Evolutionary conservation across 2,329 filamentous ascomycete species (phyloP).

Genomic region (Pseudocercospora crystallina): DNA sequence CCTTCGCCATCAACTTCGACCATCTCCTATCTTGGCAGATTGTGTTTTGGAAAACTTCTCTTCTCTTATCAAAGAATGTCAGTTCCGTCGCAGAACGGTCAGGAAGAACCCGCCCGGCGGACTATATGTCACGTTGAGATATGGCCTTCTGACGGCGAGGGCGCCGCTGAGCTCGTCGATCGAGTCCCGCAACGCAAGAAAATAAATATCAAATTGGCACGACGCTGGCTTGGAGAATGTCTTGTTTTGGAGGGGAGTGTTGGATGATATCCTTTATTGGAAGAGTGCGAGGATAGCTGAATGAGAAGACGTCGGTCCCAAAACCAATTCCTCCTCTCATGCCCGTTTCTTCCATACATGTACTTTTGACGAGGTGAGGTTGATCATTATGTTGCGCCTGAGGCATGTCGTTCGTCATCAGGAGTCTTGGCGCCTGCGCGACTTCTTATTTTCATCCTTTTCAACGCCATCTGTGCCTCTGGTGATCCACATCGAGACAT

Average conservation of each 20-base stretch:
- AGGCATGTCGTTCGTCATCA: too few species aligned
- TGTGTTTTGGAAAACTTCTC: conserved; percentile 7
- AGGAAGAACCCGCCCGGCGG: conserved; percentile 2
- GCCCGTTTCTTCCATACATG: too few species aligned
- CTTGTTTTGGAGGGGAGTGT: conserved; percentile 14
- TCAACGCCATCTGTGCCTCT: too few species aligned
- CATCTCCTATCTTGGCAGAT: conserved; percentile 15
- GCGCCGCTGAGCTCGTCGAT: conserved; percentile 3
- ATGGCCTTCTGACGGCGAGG: conserved; percentile 9
- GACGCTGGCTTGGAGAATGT: conserved; percentile 15
- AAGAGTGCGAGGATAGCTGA: conserved; percentile 13
- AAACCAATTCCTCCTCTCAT: background rate
- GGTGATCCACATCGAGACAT: too few species aligned
- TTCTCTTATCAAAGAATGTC: conserved; percentile 12
- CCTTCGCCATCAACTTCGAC: conserved; percentile 21
- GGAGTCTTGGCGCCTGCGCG: too few species aligned
- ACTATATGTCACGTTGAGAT: background rate
- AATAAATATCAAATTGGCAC: conserved; percentile 10
- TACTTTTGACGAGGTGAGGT: too few species aligned
- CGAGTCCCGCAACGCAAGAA: conserved; percentile 2
- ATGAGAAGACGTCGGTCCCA: conserved; percentile 15
- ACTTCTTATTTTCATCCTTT: too few species aligned
- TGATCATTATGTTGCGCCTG: too few species aligned
- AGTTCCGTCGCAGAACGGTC: conserved; percentile 11
- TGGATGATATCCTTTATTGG: conserved; percentile 10